A percentile compares a stretch with the other conserved stretches of the same genome.
Evolutionary conservation across 2,329 filamentous ascomycete species (phyloP).

Genomic region (Colletotrichum echinochloae): DNA sequence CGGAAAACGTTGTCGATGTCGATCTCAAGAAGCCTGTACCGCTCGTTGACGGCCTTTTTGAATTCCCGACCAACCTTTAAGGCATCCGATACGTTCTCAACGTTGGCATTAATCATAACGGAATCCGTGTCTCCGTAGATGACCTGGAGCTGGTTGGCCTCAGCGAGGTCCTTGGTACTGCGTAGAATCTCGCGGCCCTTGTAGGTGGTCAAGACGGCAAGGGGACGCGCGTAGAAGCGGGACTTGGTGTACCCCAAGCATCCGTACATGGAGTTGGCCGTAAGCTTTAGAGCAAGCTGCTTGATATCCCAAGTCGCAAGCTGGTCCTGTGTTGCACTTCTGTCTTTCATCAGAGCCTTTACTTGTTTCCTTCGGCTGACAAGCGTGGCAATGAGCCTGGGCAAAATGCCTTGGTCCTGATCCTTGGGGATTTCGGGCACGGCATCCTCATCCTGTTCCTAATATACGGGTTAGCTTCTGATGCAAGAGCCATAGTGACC

Average conservation of each 20-base stretch:
- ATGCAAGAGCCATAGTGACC: not conserved
- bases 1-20: constrained; percentile 98
- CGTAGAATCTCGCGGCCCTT: constrained; percentile 98
- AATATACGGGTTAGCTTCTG: constrained; percentile 46
- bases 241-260: constrained; percentile 97
- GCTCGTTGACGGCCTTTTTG: constrained; percentile 93
- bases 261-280: constrained; percentile 99
- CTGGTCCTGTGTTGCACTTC: constrained; percentile 85
- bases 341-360: constrained; percentile 97
- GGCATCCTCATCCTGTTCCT: constrained; percentile 80
- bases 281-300: constrained; percentile 95
- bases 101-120: constrained; percentile 99
- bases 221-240: constrained; percentile 93
- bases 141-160: constrained; percentile 90
- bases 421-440: constrained; percentile 88
- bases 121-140: constrained; percentile 99
- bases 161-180: constrained; percentile 95
- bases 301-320: constrained; percentile 98
- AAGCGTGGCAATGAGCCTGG: constrained; percentile 89
- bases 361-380: constrained; percentile 91
- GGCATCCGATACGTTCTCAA: constrained; percentile 90
- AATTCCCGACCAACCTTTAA: constrained; percentile 94
- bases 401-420: constrained; percentile 86
- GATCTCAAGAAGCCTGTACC: constrained; percentile 92
- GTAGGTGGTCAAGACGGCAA: constrained; percentile 95